Conservation (phyloP, 768 basidiomycete genomes). For the Mycena maculata region DNA sequence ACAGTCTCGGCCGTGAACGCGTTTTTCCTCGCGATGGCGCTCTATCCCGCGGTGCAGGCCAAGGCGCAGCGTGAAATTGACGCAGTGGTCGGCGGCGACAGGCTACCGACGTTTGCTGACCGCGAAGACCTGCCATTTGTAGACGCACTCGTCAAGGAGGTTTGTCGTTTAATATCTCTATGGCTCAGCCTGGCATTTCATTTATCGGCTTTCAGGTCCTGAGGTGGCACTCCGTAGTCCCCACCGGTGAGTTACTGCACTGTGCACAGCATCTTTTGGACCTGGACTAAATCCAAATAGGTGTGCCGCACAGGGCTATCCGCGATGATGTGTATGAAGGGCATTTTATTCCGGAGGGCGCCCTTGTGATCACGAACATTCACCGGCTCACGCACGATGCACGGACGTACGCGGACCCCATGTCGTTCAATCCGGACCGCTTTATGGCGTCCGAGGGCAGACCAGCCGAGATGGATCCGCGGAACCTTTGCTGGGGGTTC, state of each 20-base stretch:
- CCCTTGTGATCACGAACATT: slow-evolving; percentile 64
- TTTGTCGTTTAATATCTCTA: slow-evolving; percentile 34
- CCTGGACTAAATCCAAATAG: slow-evolving; percentile 41
- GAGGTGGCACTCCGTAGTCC: slow-evolving; percentile 61
- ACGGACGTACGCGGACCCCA: slow-evolving; percentile 63
- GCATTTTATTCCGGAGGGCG: slow-evolving; percentile 70
- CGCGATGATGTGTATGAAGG: slow-evolving; percentile 73
- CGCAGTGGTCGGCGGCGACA: slow-evolving; percentile 65
- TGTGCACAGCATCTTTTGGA: slow-evolving; percentile 12
- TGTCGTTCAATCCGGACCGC: slow-evolving; percentile 69
- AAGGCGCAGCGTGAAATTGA: slow-evolving; percentile 76
- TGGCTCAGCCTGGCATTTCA: background rate
- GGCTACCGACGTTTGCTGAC: slow-evolving; percentile 71
- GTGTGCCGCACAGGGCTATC: slow-evolving; percentile 65
- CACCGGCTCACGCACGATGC: slow-evolving; percentile 62
- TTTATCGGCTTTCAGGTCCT: slow-evolving; percentile 38
- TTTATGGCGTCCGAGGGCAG: slow-evolving; percentile 60
- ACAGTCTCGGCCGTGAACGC: slow-evolving; percentile 71
- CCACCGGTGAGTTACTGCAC: slow-evolving; percentile 51
- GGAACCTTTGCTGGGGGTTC: slow-evolving; percentile 74
- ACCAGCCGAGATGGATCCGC: slow-evolving; percentile 65
- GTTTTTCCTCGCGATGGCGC: slow-evolving; percentile 71
- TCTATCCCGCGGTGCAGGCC: slow-evolving; percentile 65
- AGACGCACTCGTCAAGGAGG: slow-evolving; percentile 70
- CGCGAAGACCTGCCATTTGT: slow-evolving; percentile 68